phyloP scores from a whole-genome alignment of 805 yeast species.

The Suhomyces xylopsoci region DNA sequence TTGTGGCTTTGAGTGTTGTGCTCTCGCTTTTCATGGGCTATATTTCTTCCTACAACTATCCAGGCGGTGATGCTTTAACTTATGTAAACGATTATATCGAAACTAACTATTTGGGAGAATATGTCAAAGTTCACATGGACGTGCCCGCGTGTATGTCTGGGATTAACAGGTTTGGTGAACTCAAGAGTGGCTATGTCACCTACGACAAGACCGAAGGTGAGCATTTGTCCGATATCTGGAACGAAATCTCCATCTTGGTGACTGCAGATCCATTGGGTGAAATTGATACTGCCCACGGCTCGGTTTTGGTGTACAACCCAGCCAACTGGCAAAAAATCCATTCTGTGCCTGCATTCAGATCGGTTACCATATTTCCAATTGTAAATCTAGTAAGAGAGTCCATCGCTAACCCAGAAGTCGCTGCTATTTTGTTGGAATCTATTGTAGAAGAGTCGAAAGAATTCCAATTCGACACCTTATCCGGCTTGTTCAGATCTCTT shows the following conservation, averaged over 20 bases:
- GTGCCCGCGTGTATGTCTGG: slow-evolving; percentile 88
- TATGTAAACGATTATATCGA: slow-evolving; percentile 46
- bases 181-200: slow-evolving; percentile 32
- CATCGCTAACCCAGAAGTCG: neutral
- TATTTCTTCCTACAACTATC: slow-evolving; percentile 74
- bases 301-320: slow-evolving; percentile 10
- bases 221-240: slow-evolving; percentile 30
- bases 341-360: slow-evolving; percentile 18
- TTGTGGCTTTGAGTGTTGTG: slow-evolving; percentile 28
- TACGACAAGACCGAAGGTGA: slow-evolving; percentile 78
- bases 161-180: slow-evolving; percentile 68
- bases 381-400: neutral
- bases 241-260: slow-evolving; percentile 28
- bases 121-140: slow-evolving; percentile 63
- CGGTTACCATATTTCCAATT: slow-evolving; percentile 17
- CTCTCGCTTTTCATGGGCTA: slow-evolving; percentile 52
- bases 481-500: slow-evolving; percentile 15
- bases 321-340: slow-evolving; percentile 22
- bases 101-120: slow-evolving; percentile 13
- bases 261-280: slow-evolving; percentile 20
- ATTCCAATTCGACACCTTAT: slow-evolving; percentile 7
- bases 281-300: neutral
- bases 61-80: slow-evolving; percentile 78
- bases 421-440: neutral
- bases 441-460: slow-evolving; percentile 11